These are phyloP conservation scores for Patellifolia procumbens DNA, from an alignment of 179 eudicot species.

Conservation along the genomic window DNA sequence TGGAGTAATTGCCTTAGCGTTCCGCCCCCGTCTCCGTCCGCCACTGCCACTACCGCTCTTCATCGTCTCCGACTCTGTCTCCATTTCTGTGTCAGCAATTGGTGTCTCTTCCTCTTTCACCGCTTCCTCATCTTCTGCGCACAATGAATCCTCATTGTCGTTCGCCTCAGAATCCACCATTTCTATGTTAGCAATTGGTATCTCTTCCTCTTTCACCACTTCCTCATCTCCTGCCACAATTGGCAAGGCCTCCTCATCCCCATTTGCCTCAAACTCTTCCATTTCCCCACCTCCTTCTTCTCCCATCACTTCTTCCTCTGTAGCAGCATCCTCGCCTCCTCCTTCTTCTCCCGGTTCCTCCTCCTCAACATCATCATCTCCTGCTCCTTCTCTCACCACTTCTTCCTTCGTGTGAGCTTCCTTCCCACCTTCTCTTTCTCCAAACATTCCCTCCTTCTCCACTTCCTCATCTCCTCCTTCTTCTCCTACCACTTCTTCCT, in stretches of 20 bases:
- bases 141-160: too few relatives aligned
- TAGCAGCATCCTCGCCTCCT: slow-evolving; percentile 2
- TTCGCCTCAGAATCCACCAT: too few relatives aligned
- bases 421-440: neutral
- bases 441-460: neutral
- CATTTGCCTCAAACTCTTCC: slow-evolving; percentile 19
- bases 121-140: slow-evolving; percentile 29
- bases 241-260: neutral
- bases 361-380: slow-evolving; percentile 15
- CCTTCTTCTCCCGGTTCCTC: neutral
- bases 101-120: slow-evolving; percentile 30
- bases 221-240: too few relatives aligned
- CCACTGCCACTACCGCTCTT: slow-evolving; percentile 55
- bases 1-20: slow-evolving; percentile 30
- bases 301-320: slow-evolving; percentile 17
- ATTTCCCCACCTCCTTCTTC: slow-evolving; percentile 21
- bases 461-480: neutral
- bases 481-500: slow-evolving; percentile 4
- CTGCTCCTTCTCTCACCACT: neutral
- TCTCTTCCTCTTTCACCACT: too few relatives aligned
- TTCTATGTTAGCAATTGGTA: too few relatives aligned
- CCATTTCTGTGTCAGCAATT: slow-evolving; percentile 31
- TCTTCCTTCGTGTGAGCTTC: neutral
- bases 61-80: slow-evolving; percentile 29
- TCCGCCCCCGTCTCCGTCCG: slow-evolving; percentile 76